A percentile compares a stretch with the other conserved stretches of the same genome.
Conservation (phyloP, 805 yeast genomes). For the Saccharomycopsis sp. region DNA sequence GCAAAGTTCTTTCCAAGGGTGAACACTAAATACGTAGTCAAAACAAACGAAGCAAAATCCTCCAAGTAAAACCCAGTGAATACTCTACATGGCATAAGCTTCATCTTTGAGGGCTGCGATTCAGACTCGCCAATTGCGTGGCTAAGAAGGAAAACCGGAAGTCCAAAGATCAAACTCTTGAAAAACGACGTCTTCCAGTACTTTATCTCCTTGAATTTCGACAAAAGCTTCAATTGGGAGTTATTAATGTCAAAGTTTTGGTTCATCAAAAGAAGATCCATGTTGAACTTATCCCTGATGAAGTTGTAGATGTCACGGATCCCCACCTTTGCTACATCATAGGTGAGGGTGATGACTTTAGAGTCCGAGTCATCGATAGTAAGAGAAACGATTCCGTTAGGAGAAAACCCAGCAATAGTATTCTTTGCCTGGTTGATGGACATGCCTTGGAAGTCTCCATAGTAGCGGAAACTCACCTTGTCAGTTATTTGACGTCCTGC, state of each 20-base stretch:
- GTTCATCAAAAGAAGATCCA: slow-evolving; percentile 21
- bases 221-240: slow-evolving; percentile 62
- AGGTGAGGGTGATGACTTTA: slow-evolving; percentile 32
- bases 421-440: background rate
- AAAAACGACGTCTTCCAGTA: slow-evolving; percentile 61
- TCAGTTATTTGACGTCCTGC: background rate
- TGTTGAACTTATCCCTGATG: slow-evolving; percentile 33
- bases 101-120: slow-evolving; percentile 23
- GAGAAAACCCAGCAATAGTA: background rate
- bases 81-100: slow-evolving; percentile 26
- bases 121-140: slow-evolving; percentile 40
- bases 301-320: slow-evolving; percentile 53
- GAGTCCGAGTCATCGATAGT: slow-evolving; percentile 44
- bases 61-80: slow-evolving; percentile 61
- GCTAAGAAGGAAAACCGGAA: slow-evolving; percentile 48
- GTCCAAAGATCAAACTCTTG: slow-evolving; percentile 47
- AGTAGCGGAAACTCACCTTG: background rate
- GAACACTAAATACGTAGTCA: slow-evolving; percentile 58
- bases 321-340: slow-evolving; percentile 47
- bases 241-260: slow-evolving; percentile 42
- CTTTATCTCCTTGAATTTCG: slow-evolving; percentile 63
- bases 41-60: slow-evolving; percentile 49
- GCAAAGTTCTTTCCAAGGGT: slow-evolving; percentile 63
- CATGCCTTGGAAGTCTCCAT: background rate
- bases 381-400: slow-evolving; percentile 34